Evolutionary conservation across 805 yeast species (phyloP), one percentile per base, ranked within the genome.

Genomic region (Monosporozyma aquatica): DNA sequence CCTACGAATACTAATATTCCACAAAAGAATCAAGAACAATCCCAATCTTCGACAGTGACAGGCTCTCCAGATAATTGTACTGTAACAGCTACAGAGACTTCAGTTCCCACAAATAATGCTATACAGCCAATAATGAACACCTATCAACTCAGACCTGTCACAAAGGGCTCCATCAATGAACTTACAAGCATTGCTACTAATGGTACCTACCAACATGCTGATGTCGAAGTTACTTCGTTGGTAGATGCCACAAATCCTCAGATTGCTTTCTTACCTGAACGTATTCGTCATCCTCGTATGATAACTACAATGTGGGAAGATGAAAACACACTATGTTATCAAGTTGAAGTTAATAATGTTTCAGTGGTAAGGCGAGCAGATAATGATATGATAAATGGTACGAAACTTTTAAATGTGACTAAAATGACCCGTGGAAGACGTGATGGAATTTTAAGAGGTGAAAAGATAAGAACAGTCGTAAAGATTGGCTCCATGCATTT

Each of bases 281-380:
- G n/a, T n/a, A n/a, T n/a, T n/a, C 23, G 22, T 18, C 35, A 41
- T 26, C 44, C 44, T 21, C 18, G 75, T 47, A 86, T 83, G 43
- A 81, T 87, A 40, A 82, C 92, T 20, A 83, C 92, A n/a, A 76
- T 81, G 75, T 84, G 95, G 95, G 92, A 84, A 56, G 94, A 84
- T 58, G 94, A 84, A 56, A 80, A 81, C 51, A 84, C 94, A 1
- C 63, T 84, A 42, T 84, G 92, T 57, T 84, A 83, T 66, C 92
- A 83, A 62, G 90, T 84, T 24, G 92, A 83, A 55, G 89, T 87
- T 44, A 77, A 81, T 48, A 82, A 84, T 44, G 82, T 83, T 35
- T 72, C 82, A 17, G 95, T 84, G 17, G 87, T 84, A 23, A 72
- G 95, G 51, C 72, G 95, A 55, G 92, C 87, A 22, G 92, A 84